Conservation (phyloP, 805 yeast species). For the Pichia kluyveri region DNA sequence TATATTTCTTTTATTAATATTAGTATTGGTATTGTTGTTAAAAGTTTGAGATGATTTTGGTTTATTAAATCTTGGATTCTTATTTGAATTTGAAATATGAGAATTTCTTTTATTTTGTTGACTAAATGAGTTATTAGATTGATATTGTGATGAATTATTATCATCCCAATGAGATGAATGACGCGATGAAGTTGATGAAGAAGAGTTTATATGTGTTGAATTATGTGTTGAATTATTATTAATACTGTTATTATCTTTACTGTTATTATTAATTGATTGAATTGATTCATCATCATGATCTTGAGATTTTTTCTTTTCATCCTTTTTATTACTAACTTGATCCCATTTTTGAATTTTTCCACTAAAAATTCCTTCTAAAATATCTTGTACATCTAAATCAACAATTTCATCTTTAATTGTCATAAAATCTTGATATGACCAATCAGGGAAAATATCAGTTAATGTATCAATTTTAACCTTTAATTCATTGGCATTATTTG, state of each 20-base stretch:
- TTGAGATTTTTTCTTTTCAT: slow-evolving; percentile 15
- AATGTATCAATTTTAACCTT: slow-evolving; percentile 44
- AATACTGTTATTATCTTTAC: neutral
- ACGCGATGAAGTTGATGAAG: neutral
- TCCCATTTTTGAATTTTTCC: slow-evolving; percentile 93
- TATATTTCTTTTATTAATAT: neutral
- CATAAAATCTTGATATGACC: slow-evolving; percentile 79
- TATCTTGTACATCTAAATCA: slow-evolving; percentile 60
- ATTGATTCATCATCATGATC: slow-evolving; percentile 7
- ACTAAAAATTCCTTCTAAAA: slow-evolving; percentile 80
- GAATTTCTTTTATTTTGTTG: slow-evolving; percentile 4
- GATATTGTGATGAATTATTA: neutral
- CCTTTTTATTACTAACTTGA: slow-evolving; percentile 59
- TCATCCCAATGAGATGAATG: slow-evolving; percentile 7
- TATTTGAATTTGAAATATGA: slow-evolving; percentile 1
- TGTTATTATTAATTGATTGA: too few species aligned
- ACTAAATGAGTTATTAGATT: neutral
- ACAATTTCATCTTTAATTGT: slow-evolving; percentile 65
- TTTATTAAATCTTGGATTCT: slow-evolving; percentile 3
- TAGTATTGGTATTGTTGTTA: neutral
- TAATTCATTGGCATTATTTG: slow-evolving; percentile 15
- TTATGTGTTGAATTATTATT: too few species aligned
- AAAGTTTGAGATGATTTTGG: slow-evolving; percentile 2
- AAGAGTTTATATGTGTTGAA: too few species aligned
- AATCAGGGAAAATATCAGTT: slow-evolving; percentile 86